Percentiles rank a stretch among this genome's conserved stretches.
These are phyloP conservation scores for Chalciporus pseudorubinellus DNA, from an alignment of 768 basidiomycete genomes.

Conservation along the genomic window DNA sequence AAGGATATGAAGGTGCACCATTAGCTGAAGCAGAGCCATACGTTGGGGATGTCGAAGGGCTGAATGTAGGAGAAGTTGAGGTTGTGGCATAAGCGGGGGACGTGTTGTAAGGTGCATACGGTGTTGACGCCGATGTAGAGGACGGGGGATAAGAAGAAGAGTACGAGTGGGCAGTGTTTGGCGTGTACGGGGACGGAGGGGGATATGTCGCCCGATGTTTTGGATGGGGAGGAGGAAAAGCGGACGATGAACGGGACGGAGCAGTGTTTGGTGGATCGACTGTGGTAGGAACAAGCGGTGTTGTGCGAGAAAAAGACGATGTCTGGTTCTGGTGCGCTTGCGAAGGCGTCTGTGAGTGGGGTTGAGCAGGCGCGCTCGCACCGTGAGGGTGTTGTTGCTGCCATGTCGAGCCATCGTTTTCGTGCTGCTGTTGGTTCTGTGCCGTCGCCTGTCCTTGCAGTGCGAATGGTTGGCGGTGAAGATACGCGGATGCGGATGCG, in stretches of 20 bases:
- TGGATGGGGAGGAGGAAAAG: constrained; percentile 13
- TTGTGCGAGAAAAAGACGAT: constrained; percentile 26
- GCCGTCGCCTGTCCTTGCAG: constrained; percentile 18
- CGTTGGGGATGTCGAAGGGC: constrained; percentile 18
- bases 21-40: constrained; percentile 16
- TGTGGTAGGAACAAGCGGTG: constrained; percentile 29
- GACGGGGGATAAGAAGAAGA: constrained; percentile 12
- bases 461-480: constrained; percentile 20
- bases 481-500: constrained; percentile 18
- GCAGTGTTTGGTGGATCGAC: constrained; percentile 18
- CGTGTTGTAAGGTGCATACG: constrained; percentile 21
- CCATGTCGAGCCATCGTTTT: constrained; percentile 20
- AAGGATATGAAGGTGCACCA: constrained; percentile 10
- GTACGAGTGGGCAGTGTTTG: constrained; percentile 17
- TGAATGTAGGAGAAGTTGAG: constrained; percentile 25
- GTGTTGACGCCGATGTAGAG: constrained; percentile 16
- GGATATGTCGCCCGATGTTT: constrained; percentile 23
- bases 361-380: constrained; percentile 6
- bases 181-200: constrained; percentile 21
- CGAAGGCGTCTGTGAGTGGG: constrained; percentile 17
- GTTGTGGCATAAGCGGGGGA: constrained; percentile 20
- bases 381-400: constrained; percentile 25
- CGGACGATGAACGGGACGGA: constrained; percentile 6
- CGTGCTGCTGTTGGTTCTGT: constrained; percentile 21
- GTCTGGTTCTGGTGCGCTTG: constrained; percentile 15